Percentiles rank a stretch among this genome's conserved stretches.
Conservation (phyloP, 2,329 filamentous ascomycete species). For the Chlorencoelia australis region DNA sequence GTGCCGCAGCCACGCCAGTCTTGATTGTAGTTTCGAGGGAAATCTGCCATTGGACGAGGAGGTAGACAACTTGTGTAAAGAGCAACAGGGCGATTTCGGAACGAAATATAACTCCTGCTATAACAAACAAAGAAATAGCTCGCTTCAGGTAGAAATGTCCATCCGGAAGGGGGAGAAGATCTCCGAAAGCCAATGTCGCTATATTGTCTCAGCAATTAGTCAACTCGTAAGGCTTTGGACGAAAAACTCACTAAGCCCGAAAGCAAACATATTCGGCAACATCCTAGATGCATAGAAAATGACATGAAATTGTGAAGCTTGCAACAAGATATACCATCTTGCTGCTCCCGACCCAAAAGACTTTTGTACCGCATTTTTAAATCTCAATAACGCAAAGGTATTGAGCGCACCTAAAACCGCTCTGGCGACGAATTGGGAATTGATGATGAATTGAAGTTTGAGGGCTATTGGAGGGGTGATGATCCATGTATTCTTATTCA, state of each 20-base stretch:
- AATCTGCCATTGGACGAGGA: slow-evolving; percentile 47
- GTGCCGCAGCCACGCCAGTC: slow-evolving; percentile 54
- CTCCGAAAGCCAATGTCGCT: slow-evolving; percentile 54
- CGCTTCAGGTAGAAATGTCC: slow-evolving; percentile 26
- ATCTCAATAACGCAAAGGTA: slow-evolving; percentile 54
- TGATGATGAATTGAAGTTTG: no score
- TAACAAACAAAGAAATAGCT: slow-evolving; percentile 64
- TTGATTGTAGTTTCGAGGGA: slow-evolving; percentile 49
- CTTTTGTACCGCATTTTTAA: slow-evolving; percentile 50
- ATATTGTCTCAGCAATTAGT: slow-evolving; percentile 7
- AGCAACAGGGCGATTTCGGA: slow-evolving; percentile 81
- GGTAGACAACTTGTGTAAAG: slow-evolving; percentile 51
- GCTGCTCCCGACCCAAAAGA: slow-evolving; percentile 60
- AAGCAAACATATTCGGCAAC: slow-evolving; percentile 94
- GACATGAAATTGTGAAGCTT: slow-evolving; percentile 81
- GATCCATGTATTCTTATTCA: no score
- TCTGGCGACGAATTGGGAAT: slow-evolving; percentile 56
- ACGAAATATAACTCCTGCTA: slow-evolving; percentile 77
- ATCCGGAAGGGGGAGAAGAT: slow-evolving; percentile 35
- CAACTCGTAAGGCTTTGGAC: background rate
- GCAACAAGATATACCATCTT: slow-evolving; percentile 71
- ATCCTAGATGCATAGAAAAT: slow-evolving; percentile 88
- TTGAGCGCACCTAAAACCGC: slow-evolving; percentile 72
- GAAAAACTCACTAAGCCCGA: slow-evolving; percentile 60
- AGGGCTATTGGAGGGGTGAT: no score